These are phyloP conservation scores for Mercurialis annua DNA, from an alignment of 345 rosid species.

Conservation along the genomic window DNA sequence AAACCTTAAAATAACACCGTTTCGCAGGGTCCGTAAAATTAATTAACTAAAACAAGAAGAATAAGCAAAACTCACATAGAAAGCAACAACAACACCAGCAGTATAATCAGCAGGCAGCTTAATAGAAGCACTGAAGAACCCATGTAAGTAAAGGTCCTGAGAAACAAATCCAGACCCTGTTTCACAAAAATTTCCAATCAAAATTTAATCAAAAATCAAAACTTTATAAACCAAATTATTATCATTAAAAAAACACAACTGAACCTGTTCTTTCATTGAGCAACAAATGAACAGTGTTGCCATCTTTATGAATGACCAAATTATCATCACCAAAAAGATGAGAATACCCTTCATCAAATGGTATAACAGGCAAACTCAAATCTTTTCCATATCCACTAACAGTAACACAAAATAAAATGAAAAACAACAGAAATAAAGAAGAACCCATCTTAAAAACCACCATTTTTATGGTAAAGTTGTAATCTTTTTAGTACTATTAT, in stretches of 20 bases:
- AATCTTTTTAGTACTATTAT: neutral
- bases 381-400: constrained; percentile 48
- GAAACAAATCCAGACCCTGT: constrained; percentile 98
- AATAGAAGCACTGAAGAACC: constrained; percentile 88
- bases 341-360: constrained; percentile 88
- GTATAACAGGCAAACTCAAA: constrained; percentile 46
- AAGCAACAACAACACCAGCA: constrained; percentile 98
- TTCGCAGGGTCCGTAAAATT: too few species aligned
- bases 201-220: neutral
- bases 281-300: constrained; percentile 72
- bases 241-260: neutral
- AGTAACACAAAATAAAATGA: constrained; percentile 37
- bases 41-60: too few species aligned
- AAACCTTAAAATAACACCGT: too few species aligned
- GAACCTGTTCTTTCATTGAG: constrained; percentile 92
- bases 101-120: constrained; percentile 95
- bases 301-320: constrained; percentile 67
- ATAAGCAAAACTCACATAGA: constrained; percentile 62
- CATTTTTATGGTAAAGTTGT: constrained; percentile 22
- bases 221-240: neutral
- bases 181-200: constrained; percentile 4
- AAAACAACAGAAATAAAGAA: constrained; percentile 30
- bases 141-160: constrained; percentile 88
- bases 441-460: constrained; percentile 22
- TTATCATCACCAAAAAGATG: constrained; percentile 90